phyloP scores from a whole-genome alignment of 1,284 basidiomycete genomes.

The Apiotrichum veenhuisii region DNA sequence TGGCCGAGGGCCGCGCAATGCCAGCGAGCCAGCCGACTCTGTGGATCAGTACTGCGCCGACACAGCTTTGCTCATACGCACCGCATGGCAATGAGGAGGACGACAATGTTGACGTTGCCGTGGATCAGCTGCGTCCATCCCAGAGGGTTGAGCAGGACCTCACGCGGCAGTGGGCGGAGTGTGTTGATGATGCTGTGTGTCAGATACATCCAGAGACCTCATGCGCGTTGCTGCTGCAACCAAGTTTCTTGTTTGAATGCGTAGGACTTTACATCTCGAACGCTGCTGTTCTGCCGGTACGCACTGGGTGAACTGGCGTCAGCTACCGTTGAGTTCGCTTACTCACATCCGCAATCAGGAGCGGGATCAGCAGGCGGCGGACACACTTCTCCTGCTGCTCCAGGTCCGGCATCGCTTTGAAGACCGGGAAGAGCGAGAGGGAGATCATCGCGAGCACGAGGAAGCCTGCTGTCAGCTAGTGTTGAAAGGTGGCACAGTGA shows the following conservation, averaged over 20 bases:
- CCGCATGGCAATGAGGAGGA: constrained; percentile 39
- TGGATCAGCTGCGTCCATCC: constrained; percentile 47
- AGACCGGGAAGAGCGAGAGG: constrained; percentile 38
- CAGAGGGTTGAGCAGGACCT: constrained; percentile 25
- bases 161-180: constrained; percentile 33
- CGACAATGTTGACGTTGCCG: constrained; percentile 47
- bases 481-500: background rate
- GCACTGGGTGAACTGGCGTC: background rate
- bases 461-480: constrained; percentile 37
- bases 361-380: constrained; percentile 37
- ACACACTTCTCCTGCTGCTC: constrained; percentile 38
- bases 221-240: too few species aligned
- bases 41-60: background rate
- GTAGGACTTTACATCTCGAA: too few species aligned
- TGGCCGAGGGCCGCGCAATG: background rate
- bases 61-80: constrained; percentile 20
- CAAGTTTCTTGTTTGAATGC: too few species aligned
- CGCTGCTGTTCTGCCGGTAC: background rate
- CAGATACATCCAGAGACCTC: too few species aligned
- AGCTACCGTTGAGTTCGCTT: too few species aligned
- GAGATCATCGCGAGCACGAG: constrained; percentile 48
- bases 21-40: background rate
- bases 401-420: constrained; percentile 19
- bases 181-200: constrained; percentile 32
- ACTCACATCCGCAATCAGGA: constrained; percentile 48